A percentile compares a stretch with the other conserved stretches of the same genome.
These are phyloP conservation scores for Colletotrichum sp. DNA, from an alignment of 2,329 filamentous ascomycete genomes.

Conservation along the genomic window DNA sequence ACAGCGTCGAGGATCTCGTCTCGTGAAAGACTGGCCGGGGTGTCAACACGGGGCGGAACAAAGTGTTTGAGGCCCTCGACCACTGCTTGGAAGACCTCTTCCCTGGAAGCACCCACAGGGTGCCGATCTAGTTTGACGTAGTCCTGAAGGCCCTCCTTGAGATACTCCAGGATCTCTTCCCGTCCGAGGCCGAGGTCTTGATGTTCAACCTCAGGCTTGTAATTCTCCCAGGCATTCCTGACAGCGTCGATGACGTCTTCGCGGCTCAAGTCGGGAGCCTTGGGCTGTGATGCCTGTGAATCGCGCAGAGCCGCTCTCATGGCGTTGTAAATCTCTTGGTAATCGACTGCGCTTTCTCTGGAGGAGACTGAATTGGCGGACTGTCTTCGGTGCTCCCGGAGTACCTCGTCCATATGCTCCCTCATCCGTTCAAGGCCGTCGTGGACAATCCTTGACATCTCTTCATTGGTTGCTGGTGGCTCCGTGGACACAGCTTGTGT, in stretches of 20 bases:
- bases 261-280: conserved; percentile 63
- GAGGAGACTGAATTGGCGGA: conserved; percentile 69
- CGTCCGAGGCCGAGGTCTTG: conserved; percentile 90
- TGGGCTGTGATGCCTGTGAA: conserved; percentile 53
- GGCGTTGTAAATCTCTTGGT: conserved; percentile 84
- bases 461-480: conserved; percentile 62
- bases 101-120: conserved; percentile 70
- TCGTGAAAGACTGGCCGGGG: conserved; percentile 71
- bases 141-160: conserved; percentile 84
- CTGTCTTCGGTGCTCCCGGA: conserved; percentile 76
- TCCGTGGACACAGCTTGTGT: conserved; percentile 31
- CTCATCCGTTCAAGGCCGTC: conserved; percentile 83
- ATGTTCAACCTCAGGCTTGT: conserved; percentile 91
- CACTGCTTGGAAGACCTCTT: conserved; percentile 85
- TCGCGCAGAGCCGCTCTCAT: conserved; percentile 78
- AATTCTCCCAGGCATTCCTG: conserved; percentile 89
- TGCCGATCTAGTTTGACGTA: conserved; percentile 64
- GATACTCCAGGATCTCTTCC: conserved; percentile 86
- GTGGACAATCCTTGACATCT: conserved; percentile 79
- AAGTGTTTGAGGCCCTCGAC: conserved; percentile 87
- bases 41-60: conserved; percentile 73
- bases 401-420: conserved; percentile 80
- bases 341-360: conserved; percentile 68
- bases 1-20: conserved; percentile 87
- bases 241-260: conserved; percentile 89